A percentile compares a stretch with the other conserved stretches of the same genome.
phyloP scores from a whole-genome alignment of 2,329 filamentous ascomycete species.

The Stylonectria norvegica region DNA sequence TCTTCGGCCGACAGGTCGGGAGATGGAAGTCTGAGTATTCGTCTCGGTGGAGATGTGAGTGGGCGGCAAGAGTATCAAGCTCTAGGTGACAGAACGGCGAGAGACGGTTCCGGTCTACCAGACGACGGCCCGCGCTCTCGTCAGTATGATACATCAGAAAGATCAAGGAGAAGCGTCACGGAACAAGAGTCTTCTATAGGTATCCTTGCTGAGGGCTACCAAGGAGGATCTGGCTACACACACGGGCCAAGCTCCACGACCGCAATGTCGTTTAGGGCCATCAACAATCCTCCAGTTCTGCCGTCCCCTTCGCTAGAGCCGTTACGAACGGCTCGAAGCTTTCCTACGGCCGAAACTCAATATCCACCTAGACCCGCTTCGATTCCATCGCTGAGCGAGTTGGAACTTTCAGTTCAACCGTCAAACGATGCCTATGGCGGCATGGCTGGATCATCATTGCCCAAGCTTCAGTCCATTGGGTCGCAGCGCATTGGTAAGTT shows the following conservation, averaged over 20 bases:
- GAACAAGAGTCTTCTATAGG: conserved; percentile 8
- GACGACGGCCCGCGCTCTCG: conserved; percentile 7
- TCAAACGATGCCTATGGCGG: no score
- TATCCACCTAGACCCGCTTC: no score
- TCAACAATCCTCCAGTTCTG: conserved; percentile 7
- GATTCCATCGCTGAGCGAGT: conserved; percentile 12
- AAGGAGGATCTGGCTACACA: not conserved
- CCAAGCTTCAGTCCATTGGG: conserved; percentile 9
- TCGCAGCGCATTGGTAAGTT: conserved; percentile 19
- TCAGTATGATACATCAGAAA: conserved; percentile 12
- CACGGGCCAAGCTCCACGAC: conserved; percentile 10
- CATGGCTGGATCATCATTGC: no score
- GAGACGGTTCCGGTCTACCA: conserved; percentile 3
- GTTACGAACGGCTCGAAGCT: no score
- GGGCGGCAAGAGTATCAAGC: conserved; percentile 3
- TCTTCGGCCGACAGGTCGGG: conserved; percentile 1
- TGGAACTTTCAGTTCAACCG: conserved; percentile 16
- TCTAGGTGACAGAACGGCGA: conserved; percentile 2
- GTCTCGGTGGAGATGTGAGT: conserved; percentile 11
- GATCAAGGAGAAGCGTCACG: conserved; percentile 3
- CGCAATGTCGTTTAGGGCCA: conserved; percentile 9
- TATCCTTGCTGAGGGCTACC: conserved; percentile 4
- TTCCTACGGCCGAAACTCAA: no score
- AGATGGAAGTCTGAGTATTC: conserved; percentile 12
- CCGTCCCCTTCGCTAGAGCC: conserved; percentile 6